Conservation (phyloP, 2,329 filamentous ascomycete species). For the Apiospora kogelbergensis region DNA sequence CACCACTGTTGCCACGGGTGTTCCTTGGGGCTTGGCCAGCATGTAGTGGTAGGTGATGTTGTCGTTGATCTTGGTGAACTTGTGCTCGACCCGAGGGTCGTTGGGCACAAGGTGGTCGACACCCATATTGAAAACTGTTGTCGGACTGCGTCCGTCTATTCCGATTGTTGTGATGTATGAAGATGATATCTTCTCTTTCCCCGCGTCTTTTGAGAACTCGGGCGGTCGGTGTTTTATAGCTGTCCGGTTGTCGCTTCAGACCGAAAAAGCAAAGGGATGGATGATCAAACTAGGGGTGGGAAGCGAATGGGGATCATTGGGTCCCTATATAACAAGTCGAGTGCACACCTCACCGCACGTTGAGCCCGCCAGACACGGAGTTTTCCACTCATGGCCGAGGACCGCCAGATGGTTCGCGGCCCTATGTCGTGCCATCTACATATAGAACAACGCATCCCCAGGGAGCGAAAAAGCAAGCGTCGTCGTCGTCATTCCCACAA, state of each 20-base stretch:
- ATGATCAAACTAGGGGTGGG: background rate
- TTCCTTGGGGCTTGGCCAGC: constrained; percentile 12
- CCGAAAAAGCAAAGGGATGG: background rate
- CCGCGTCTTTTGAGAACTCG: background rate
- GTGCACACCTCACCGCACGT: background rate
- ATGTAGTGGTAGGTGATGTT: constrained; percentile 40
- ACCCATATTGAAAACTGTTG: background rate
- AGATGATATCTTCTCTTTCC: background rate
- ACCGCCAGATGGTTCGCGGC: background rate
- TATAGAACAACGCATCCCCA: background rate
- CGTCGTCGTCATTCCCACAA: background rate
- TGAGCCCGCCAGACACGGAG: background rate
- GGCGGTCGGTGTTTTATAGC: background rate
- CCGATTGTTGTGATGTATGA: background rate
- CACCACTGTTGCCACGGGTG: constrained; percentile 18
- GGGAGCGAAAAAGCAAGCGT: background rate
- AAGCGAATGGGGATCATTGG: background rate
- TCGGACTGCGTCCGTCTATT: background rate
- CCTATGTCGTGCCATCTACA: background rate
- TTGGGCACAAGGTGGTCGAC: constrained; percentile 55
- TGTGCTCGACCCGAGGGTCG: constrained; percentile 66
- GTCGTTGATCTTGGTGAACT: constrained; percentile 63
- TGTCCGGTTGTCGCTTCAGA: background rate
- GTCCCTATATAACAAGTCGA: background rate
- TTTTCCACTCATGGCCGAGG: background rate